Evolutionary conservation across 331 rosid species (phyloP), one percentile per base, ranked within the genome.

Genomic region (Telfairia occidentalis): DNA sequence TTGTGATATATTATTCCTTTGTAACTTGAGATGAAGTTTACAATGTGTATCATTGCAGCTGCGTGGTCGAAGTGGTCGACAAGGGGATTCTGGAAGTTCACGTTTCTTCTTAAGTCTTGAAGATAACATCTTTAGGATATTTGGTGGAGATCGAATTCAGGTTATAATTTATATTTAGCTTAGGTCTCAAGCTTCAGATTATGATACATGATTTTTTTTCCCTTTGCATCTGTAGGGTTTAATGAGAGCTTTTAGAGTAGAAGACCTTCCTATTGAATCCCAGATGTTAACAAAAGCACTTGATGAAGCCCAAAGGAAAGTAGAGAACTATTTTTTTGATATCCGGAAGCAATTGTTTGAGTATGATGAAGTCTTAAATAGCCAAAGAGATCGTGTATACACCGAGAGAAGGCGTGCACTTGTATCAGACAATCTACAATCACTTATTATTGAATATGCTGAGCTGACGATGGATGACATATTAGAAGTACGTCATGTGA

Each of bases 251-350:
- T 94, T 94, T 69, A 90, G 97, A 90, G 96, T 94, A 69, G 98
- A 94, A 82, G 97, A 94, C 82, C 89, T 94, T 21, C 98, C 98
- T 76, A 94, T 94, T 34, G 98, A 94, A 78, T 94, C 98, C 77
- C 86, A 87, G 92, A 94, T 94, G 97, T 83, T 94, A 79, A 94
- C 98, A 79, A 94, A 91, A 87, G 97, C 98, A 84, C 87, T 94
- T 48, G 97, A 91, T 78, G 98, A 94, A 86, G 98, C 98, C 81
- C 98, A 94, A 78, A 83, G 96, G 81, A 94, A 94, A 90, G 98
- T 94, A 70, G 97, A 94, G 83, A 94, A 90, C 78, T 94, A 94
- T 75, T 94, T 94, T 85, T 91, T 94, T 71, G 98, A 94, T 79
- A 91, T 94, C 72, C 87, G 98, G 73, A 94, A 94, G 89, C 98